Conservation (phyloP, 768 basidiomycete genomes). For the Leccinum olivaceopallidum region DNA sequence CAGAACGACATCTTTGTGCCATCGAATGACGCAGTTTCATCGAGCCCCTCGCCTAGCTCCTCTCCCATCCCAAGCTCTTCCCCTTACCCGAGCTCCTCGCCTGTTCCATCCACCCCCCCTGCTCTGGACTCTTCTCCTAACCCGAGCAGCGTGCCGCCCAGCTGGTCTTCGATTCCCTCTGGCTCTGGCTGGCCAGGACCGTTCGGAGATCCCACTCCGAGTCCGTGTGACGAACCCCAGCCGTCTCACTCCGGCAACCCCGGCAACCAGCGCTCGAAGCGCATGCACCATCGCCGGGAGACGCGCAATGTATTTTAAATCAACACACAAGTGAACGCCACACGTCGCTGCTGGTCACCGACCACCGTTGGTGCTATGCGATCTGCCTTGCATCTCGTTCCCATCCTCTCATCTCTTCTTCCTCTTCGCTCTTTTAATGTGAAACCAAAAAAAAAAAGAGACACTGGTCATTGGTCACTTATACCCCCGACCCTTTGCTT, state of each 20-base stretch:
- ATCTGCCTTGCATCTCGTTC: not conserved
- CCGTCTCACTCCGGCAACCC: not conserved
- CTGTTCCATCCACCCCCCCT: not conserved
- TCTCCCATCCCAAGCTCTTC: not conserved
- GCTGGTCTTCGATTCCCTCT: not conserved
- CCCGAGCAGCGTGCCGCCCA: not conserved
- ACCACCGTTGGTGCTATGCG: not conserved
- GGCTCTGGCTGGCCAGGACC: not conserved
- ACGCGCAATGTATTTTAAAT: not conserved
- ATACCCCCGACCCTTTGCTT: not conserved
- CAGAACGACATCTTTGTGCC: conserved; percentile 20
- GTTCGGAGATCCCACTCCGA: not conserved
- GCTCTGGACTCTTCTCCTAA: not conserved
- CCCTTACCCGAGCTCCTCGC: not conserved
- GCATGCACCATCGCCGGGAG: not conserved
- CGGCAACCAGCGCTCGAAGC: not conserved
- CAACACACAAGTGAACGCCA: not conserved
- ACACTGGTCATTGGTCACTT: not conserved
- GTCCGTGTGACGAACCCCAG: not conserved
- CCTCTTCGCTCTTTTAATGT: not conserved
- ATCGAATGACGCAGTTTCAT: too few relatives aligned
- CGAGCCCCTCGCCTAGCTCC: not conserved
- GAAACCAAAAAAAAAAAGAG: not conserved
- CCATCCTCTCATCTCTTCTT: not conserved
- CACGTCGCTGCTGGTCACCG: not conserved